phyloP scores from a whole-genome alignment of 164 flowering plant genomes.

The Chimonanthus praecox region DNA sequence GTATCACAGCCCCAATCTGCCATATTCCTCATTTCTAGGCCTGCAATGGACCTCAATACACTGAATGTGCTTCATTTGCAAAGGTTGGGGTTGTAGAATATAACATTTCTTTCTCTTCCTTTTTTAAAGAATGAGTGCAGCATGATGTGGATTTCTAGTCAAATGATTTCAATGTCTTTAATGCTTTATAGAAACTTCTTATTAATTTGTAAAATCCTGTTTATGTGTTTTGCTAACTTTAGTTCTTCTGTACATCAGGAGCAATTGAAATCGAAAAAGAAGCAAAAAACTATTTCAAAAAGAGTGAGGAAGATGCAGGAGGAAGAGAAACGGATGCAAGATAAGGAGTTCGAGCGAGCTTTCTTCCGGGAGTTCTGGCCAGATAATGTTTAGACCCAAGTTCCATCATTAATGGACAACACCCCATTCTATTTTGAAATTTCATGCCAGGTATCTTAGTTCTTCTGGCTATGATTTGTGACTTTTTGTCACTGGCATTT shows the following conservation, averaged over 20 bases:
- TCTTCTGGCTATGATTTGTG: not conserved
- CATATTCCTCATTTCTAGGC: too few species aligned
- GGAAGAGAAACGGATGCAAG: conserved; percentile 49
- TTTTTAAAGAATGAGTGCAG: too few species aligned
- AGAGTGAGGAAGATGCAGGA: conserved; percentile 61
- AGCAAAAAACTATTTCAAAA: conserved; percentile 45
- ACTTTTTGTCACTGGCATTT: not conserved
- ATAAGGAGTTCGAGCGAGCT: conserved; percentile 69
- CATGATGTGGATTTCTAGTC: too few species aligned
- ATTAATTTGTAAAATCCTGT: not conserved
- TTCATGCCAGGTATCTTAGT: conserved; percentile 3
- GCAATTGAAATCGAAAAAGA: conserved; percentile 24
- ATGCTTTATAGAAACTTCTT: not conserved
- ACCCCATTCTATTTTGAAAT: not conserved
- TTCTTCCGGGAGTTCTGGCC: conserved; percentile 92
- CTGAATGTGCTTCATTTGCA: too few species aligned
- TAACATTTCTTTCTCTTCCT: too few species aligned
- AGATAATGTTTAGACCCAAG: conserved; percentile 59
- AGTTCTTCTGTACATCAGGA: conserved; percentile 25
- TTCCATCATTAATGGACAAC: not conserved
- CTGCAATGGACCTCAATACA: too few species aligned
- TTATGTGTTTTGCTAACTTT: not conserved
- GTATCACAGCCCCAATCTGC: too few species aligned
- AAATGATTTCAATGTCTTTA: too few species aligned
- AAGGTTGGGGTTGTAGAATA: too few species aligned